Base-by-base conservation (phyloP, 2,329 filamentous ascomycete genomes). In the Stemphylium lycopersici region DNA sequence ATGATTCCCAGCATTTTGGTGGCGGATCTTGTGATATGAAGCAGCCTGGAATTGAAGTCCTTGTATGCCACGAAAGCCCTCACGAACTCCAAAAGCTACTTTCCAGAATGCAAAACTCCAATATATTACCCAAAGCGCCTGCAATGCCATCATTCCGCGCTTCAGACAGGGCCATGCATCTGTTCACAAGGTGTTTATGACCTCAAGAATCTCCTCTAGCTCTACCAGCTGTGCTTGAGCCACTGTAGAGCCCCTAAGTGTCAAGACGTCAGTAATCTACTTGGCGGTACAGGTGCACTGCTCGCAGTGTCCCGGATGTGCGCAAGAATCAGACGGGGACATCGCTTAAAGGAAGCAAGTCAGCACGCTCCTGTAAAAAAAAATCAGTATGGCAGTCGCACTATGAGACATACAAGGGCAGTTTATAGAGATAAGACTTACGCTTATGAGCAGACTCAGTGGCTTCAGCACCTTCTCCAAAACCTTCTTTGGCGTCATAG, bases 231-330 rank as follows among this genome's bases (percentile, higher is more conserved):
- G 34, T 48, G 20, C 15, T 51, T 16, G 29, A 62, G 37, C 58
- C 58, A 65, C n/a, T 50, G 40, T 16, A 38, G 37, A 24, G 53
- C 37, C 33, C 50, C 62, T 63, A 29, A 32, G 26, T 43, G 54
- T 45, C 8, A 56, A 16, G 6, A 47, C 18, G 31, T 63, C 46
- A 62, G 61, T 36, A 10, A 51, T 34, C 34, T 55, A 40, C n/a
- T 47, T 51, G 7, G 42, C 48, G n/a, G 40, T 34, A 24, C 58
- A 29, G 52, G 20, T 20, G 44, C 52, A 59, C 12, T 43, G 34
- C 13, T 32, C 26, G 46, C 44, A 58, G 37, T 33, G 11, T 11
- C 13, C 40, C 24, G 22, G 11, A 29, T 3, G 47, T 16, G 39
- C 24, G 29, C 2, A 16, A 5, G n/a, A 15, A 6, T 52, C 16